Evolutionary conservation across 2,329 filamentous ascomycete genomes (phyloP), one percentile per base, ranked within the genome.

Genomic region (Aspergillus bombycis): DNA sequence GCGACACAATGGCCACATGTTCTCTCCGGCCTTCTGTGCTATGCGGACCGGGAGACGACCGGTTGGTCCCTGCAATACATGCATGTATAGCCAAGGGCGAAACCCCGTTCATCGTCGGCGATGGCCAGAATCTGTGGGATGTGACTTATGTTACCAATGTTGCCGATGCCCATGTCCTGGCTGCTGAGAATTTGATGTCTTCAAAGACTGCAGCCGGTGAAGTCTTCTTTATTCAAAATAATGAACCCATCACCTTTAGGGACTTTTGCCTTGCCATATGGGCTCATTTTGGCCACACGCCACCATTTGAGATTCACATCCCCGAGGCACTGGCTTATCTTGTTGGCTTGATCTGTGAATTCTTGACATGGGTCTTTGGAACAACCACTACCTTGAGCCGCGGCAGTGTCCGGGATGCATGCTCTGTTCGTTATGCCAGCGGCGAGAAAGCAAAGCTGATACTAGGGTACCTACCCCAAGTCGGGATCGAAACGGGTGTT

Each of bases 371-470:
- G 79, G 60, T 81, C 7, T 80, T 77, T 9, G 82, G 84, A 0
- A 72, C 69, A 4, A 74, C 81, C 32, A 76, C 78, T 5, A 83
- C 80, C 16, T 72, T 88, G 57, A 83, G 82, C 72, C 77, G 83
- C 43, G 86, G 85, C 2, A 82, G 83, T 66, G 82, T 88, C 4
- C 79, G 78, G 67, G 86, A 88, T 76, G 85, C 81, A 41, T 82
- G 82, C 62, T 78, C 82, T 45, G 77, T 81, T 55, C 76, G 84
- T 58, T 88, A 87, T 77, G 82, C 83, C 23, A 83, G 79, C 68
- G 83, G 84, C 34, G 73, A 76, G 14, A 86, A 86, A 69, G 85
- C 85, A 46, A 81, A 74, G 65, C 70, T 70, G 56, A 73, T 88
- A 2, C 68, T 88, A 65, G 84, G 84, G 21, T 88, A 88, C 70